These are phyloP conservation scores for Sporothrix curviconia DNA, from an alignment of 2,329 filamentous ascomycete genomes.

Conservation along the genomic window DNA sequence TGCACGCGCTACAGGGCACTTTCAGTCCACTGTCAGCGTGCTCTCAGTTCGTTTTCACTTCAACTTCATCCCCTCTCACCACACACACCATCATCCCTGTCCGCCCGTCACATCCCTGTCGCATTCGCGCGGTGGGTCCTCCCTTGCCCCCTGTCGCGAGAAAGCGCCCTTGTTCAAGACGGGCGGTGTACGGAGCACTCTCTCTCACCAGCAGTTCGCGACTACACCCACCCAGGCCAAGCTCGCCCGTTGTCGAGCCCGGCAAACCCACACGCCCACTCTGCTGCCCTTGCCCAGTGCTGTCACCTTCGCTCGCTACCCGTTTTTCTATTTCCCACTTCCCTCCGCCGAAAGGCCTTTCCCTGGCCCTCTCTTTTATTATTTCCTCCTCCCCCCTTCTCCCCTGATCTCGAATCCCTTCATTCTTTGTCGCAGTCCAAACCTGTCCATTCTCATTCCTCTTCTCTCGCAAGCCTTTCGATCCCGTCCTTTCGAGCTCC, in stretches of 20 bases:
- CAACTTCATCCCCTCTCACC: background rate
- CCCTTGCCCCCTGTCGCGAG: constrained; percentile 9
- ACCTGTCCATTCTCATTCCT: constrained; percentile 5
- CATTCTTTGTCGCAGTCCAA: constrained; percentile 14
- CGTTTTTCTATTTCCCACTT: background rate
- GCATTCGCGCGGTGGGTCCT: constrained; percentile 4
- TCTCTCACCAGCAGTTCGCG: background rate
- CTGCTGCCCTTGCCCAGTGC: background rate
- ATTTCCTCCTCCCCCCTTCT: constrained; percentile 11
- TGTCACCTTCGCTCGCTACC: background rate
- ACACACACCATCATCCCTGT: constrained; percentile 6
- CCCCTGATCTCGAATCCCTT: constrained; percentile 11
- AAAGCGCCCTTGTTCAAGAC: constrained; percentile 6
- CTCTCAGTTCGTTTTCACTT: background rate
- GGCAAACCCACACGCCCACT: background rate
- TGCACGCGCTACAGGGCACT: no score
- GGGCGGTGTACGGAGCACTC: constrained; percentile 2
- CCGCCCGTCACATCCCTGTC: constrained; percentile 8
- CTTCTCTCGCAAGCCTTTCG: background rate
- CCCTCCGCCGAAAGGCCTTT: background rate
- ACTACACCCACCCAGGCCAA: background rate
- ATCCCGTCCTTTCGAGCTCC: background rate
- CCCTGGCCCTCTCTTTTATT: constrained; percentile 2
- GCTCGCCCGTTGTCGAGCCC: constrained; percentile 1
- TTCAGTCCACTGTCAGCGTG: background rate